Conservation (phyloP, 441 rosid species). For the Lagerstroemia fauriei region DNA sequence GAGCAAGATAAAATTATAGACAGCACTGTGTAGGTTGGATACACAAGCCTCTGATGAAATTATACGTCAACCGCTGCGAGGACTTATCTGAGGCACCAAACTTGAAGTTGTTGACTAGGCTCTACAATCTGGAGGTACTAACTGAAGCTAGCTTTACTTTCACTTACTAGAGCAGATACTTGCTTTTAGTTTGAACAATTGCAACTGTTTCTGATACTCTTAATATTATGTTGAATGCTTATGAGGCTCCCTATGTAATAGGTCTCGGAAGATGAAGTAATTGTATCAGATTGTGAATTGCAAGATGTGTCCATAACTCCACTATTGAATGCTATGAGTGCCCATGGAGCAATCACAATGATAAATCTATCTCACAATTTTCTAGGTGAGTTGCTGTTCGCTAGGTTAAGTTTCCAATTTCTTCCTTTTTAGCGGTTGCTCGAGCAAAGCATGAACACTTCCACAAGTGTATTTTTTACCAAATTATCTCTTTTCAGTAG, state of each 20-base stretch:
- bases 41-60: constrained; percentile 84
- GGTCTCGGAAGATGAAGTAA: constrained; percentile 87
- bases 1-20: not conserved
- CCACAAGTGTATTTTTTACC: not conserved
- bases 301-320: constrained; percentile 92
- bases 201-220: not conserved
- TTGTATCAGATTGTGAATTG: constrained; percentile 76
- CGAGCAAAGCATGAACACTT: not conserved
- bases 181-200: not conserved
- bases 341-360: constrained; percentile 65
- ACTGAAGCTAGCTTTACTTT: not conserved
- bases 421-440: no score
- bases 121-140: constrained; percentile 80
- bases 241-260: constrained; percentile 33
- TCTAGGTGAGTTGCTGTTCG: constrained; percentile 54
- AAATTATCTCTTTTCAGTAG: not conserved
- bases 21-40: constrained; percentile 69
- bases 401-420: not conserved
- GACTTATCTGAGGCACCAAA: constrained; percentile 69
- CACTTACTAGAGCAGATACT: not conserved
- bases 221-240: constrained; percentile 7
- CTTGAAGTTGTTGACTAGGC: constrained; percentile 74
- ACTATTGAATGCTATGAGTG: constrained; percentile 64
- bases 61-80: constrained; percentile 74
- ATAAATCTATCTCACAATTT: constrained; percentile 89